Evolutionary conservation across 1,284 basidiomycete genomes (phyloP).

Genomic region (Cutaneotrichosporon cavernicola): DNA sequence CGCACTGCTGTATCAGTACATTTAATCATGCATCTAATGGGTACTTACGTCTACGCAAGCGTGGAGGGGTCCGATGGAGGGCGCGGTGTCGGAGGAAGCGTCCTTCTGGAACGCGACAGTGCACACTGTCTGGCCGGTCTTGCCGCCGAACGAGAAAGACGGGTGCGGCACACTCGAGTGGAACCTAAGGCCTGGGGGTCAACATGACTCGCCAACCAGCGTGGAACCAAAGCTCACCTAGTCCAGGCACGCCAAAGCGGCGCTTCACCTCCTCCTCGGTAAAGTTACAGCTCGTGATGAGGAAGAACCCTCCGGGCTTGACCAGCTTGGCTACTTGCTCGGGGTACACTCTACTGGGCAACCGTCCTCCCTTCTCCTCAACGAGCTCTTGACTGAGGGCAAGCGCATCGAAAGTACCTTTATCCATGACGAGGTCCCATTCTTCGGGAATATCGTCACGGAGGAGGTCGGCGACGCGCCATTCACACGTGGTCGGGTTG

Average conservation of each 20-base stretch:
- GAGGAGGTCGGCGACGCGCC: slow-evolving; percentile 46
- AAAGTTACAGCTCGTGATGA: slow-evolving; percentile 55
- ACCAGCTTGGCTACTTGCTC: slow-evolving; percentile 46
- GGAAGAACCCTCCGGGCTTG: slow-evolving; percentile 47
- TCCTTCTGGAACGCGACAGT: slow-evolving; percentile 51
- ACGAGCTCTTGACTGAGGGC: slow-evolving; percentile 43
- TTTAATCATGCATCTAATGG: not conserved
- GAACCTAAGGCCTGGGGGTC: slow-evolving; percentile 3
- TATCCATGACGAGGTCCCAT: slow-evolving; percentile 54
- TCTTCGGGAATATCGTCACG: slow-evolving; percentile 40
- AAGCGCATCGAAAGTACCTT: slow-evolving; percentile 53
- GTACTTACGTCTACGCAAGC: slow-evolving; percentile 38
- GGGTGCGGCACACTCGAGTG: slow-evolving; percentile 50
- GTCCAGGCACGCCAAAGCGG: slow-evolving; percentile 38
- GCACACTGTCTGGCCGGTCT: slow-evolving; percentile 48
- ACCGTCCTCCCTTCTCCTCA: slow-evolving; percentile 32
- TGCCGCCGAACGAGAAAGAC: slow-evolving; percentile 52
- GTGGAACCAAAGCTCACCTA: slow-evolving; percentile 26
- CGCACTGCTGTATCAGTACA: slow-evolving; percentile 32
- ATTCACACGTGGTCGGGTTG: slow-evolving; percentile 39
- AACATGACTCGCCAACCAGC: not conserved
- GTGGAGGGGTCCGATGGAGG: slow-evolving; percentile 19
- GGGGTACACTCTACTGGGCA: slow-evolving; percentile 50
- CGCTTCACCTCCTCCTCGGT: slow-evolving; percentile 52
- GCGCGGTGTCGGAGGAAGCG: not conserved